These are phyloP conservation scores for Coelastrella sp. DNA, from an alignment of 139 green algal species.

Conservation along the genomic window DNA sequence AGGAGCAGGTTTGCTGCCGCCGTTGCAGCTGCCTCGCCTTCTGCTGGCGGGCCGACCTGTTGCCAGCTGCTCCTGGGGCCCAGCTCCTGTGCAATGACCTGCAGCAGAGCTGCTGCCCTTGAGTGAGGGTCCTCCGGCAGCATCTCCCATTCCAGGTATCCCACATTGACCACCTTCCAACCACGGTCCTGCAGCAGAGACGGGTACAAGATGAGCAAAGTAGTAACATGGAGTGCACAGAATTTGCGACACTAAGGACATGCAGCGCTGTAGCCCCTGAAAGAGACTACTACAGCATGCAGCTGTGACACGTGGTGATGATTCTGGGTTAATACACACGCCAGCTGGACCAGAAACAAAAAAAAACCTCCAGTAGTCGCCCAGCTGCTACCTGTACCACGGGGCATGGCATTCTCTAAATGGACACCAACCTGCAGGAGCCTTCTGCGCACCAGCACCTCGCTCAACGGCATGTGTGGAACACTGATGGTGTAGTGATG, in stretches of 20 bases:
- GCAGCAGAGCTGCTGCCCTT: conserved; percentile 32
- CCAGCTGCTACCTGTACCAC: no score
- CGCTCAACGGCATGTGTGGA: conserved; percentile 48
- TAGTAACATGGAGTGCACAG: no score
- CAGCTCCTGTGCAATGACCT: conserved; percentile 31
- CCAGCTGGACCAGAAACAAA: no score
- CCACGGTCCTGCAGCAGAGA: conserved; percentile 48
- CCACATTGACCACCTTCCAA: conserved; percentile 56
- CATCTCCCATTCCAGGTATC: conserved; percentile 55
- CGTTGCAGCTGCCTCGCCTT: background rate
- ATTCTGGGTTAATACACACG: no score
- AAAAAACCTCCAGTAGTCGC: no score
- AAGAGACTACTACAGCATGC: no score
- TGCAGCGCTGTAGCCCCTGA: no score
- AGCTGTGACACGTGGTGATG: no score
- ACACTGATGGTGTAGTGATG: conserved; percentile 61
- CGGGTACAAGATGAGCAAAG: background rate
- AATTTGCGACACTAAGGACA: no score
- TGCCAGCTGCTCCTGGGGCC: conserved; percentile 31
- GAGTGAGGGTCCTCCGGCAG: conserved; percentile 5
- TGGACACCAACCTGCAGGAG: conserved; percentile 47
- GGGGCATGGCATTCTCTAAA: no score
- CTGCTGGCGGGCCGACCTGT: background rate
- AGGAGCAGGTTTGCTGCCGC: background rate
- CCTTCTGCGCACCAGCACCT: conserved; percentile 46